Conservation (phyloP, 163 green algal species). For the Prototheca wickerhamii region DNA sequence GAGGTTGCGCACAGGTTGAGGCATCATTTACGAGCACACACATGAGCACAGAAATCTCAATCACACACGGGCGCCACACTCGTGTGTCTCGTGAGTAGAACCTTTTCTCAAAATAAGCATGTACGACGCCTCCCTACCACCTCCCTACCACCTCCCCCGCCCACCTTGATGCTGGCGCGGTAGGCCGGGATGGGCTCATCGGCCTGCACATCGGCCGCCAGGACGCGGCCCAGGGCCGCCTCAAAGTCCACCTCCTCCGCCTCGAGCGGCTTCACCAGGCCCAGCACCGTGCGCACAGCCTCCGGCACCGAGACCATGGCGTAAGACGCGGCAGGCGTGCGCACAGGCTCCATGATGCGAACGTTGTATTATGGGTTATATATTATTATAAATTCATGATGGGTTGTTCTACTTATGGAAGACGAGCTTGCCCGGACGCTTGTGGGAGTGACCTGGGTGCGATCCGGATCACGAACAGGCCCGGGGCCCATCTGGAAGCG, state of each 20-base stretch:
- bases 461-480: too few species aligned
- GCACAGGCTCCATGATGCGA: background rate
- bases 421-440: too few species aligned
- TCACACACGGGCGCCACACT: too few species aligned
- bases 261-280: constrained; percentile 33
- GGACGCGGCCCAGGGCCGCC: constrained; percentile 43
- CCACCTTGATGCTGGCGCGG: constrained; percentile 87
- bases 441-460: too few species aligned
- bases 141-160: background rate
- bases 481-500: too few species aligned
- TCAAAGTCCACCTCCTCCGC: constrained; percentile 37
- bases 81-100: too few species aligned
- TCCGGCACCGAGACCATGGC: constrained; percentile 77
- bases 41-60: background rate
- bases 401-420: too few species aligned
- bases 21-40: background rate
- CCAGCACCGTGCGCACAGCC: constrained; percentile 54
- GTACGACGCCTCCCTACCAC: too few species aligned
- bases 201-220: constrained; percentile 66
- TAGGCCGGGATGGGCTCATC: constrained; percentile 77
- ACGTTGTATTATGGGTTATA: too few species aligned
- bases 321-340: constrained; percentile 45
- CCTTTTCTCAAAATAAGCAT: too few species aligned
- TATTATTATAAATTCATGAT: too few species aligned
- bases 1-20: too few species aligned